phyloP scores from a whole-genome alignment of 106 monocot genomes.

The Phalaenopsis aphrodite region DNA sequence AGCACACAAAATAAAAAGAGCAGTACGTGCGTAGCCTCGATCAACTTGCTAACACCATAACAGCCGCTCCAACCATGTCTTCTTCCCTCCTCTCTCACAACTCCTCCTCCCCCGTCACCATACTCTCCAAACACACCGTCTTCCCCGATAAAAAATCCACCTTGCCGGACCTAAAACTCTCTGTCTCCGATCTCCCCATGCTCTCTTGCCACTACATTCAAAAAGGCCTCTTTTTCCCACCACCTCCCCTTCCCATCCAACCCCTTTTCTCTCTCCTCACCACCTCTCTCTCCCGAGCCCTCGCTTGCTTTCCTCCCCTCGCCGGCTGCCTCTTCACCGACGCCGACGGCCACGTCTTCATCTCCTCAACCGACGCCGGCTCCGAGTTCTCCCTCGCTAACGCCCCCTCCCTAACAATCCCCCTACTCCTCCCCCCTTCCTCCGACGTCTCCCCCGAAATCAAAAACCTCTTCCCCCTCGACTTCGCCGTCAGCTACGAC shows the following conservation, averaged over 20 bases:
- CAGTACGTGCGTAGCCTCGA: neutral
- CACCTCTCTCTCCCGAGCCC: conserved; percentile 47
- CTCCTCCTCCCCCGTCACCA: conserved; percentile 6
- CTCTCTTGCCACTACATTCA: conserved; percentile 95
- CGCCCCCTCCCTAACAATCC: conserved; percentile 18
- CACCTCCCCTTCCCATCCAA: conserved; percentile 20
- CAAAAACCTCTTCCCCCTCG: conserved; percentile 34
- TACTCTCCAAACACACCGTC: conserved; percentile 38
- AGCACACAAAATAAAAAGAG: neutral
- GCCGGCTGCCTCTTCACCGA: conserved; percentile 65
- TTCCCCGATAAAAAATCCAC: conserved; percentile 36
- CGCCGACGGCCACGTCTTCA: conserved; percentile 28
- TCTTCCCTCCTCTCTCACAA: neutral
- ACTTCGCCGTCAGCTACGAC: conserved; percentile 47
- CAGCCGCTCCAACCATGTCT: neutral
- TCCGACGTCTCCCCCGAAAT: conserved; percentile 24
- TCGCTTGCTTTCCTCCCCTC: conserved; percentile 53
- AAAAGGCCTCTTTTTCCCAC: conserved; percentile 78
- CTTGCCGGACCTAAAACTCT: conserved; percentile 40
- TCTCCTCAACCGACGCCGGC: conserved; percentile 64
- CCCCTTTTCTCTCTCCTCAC: conserved; percentile 36
- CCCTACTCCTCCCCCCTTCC: conserved; percentile 7
- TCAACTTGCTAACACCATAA: neutral
- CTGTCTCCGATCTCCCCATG: conserved; percentile 85
- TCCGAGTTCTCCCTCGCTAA: conserved; percentile 44